phyloP scores from a whole-genome alignment of 768 basidiomycete species.

The Paxillus involutus region DNA sequence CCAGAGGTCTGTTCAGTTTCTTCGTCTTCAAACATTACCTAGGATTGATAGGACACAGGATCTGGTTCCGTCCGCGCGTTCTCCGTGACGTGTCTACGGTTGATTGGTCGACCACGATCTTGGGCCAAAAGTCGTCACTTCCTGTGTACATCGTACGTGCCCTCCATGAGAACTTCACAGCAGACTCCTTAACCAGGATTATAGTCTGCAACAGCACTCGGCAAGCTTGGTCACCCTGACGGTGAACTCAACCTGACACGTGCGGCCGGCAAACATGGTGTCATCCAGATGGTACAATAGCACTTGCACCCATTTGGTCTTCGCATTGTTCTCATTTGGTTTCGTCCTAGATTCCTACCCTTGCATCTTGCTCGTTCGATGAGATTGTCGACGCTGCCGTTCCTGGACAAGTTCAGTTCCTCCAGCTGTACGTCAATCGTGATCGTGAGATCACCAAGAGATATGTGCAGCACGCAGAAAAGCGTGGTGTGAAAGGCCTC shows the following conservation, averaged over 20 bases:
- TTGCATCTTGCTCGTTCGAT: constrained; percentile 91
- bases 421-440: constrained; percentile 87
- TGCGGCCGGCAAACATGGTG: constrained; percentile 72
- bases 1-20: constrained; percentile 54
- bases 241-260: constrained; percentile 86
- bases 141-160: constrained; percentile 69
- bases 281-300: constrained; percentile 61
- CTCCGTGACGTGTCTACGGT: constrained; percentile 78
- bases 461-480: constrained; percentile 83
- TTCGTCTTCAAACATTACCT: background rate
- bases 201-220: constrained; percentile 72
- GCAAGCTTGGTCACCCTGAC: constrained; percentile 90
- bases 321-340: background rate
- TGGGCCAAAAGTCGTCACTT: constrained; percentile 71
- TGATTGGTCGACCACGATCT: constrained; percentile 74
- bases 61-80: constrained; percentile 89
- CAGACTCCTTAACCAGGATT: background rate
- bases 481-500: constrained; percentile 81
- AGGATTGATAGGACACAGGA: constrained; percentile 29
- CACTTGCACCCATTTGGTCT: background rate
- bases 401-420: constrained; percentile 74
- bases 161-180: background rate
- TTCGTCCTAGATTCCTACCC: constrained; percentile 72
- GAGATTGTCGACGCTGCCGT: constrained; percentile 84
- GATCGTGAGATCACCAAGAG: constrained; percentile 80